Percentiles rank a stretch among this genome's conserved stretches.
These are phyloP conservation scores for Gossypium trilobum DNA, from an alignment of 441 rosid species.

Conservation along the genomic window DNA sequence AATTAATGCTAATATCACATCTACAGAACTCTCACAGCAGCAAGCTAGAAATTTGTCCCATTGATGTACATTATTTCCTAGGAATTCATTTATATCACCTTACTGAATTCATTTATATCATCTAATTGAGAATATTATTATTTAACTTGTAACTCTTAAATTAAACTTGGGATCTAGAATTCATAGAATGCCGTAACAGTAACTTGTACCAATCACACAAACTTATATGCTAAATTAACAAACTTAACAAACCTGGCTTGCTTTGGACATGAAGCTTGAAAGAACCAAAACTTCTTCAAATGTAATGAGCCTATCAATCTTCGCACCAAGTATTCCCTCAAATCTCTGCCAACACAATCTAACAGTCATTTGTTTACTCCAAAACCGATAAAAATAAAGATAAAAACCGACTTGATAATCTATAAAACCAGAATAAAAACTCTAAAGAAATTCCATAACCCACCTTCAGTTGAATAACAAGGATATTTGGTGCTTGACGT, in stretches of 20 bases:
- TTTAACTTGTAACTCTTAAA: not conserved
- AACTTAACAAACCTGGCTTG: constrained; percentile 55
- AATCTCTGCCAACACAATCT: constrained; percentile 54
- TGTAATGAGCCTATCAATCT: constrained; percentile 67
- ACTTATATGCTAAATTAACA: not conserved
- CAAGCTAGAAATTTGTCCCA: not conserved
- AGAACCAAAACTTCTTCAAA: constrained; percentile 75
- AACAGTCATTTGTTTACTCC: constrained; percentile 12
- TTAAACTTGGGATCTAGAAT: not conserved
- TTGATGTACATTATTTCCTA: not conserved
- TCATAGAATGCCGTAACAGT: not conserved
- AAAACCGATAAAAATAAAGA: constrained; percentile 9
- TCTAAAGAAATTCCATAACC: constrained; percentile 12
- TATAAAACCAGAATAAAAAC: too few relatives aligned
- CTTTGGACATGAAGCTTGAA: constrained; percentile 76
- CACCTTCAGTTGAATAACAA: constrained; percentile 89
- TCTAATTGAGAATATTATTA: not conserved
- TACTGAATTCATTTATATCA: not conserved
- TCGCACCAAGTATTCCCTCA: constrained; percentile 73
- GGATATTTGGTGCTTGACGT: constrained; percentile 75
- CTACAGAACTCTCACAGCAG: not conserved
- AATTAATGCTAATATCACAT: not conserved
- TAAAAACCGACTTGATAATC: not conserved
- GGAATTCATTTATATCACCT: not conserved
- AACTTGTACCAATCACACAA: constrained; percentile 6